A percentile compares a stretch with the other conserved stretches of the same genome.
Evolutionary conservation across 768 basidiomycete genomes (phyloP).

Genomic region (Obba rivulosa): DNA sequence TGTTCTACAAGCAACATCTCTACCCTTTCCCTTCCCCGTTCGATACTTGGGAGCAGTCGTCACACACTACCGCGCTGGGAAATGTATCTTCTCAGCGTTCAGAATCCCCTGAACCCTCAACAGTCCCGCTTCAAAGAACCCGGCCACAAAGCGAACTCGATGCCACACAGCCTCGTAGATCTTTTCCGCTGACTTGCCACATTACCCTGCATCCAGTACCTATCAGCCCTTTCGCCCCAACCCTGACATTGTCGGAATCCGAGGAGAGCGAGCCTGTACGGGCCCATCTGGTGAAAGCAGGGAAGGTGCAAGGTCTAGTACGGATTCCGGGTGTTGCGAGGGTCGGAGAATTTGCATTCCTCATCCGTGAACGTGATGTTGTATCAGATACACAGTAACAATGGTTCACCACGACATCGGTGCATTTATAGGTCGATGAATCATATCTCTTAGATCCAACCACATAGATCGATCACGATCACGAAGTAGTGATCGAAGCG

Average conservation of each 20-base stretch:
- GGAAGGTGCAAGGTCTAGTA: conserved; percentile 10
- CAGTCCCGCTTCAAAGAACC: background rate
- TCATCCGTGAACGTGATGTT: conserved; percentile 10
- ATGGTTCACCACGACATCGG: no score
- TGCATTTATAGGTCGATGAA: no score
- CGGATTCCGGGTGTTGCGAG: conserved; percentile 10
- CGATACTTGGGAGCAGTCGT: conserved; percentile 6
- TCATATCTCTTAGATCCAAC: no score
- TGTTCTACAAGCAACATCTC: conserved; percentile 49
- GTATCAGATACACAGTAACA: background rate
- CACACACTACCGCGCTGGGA: background rate
- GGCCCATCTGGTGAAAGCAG: conserved; percentile 4
- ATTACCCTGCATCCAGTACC: conserved; percentile 31
- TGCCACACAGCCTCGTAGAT: conserved; percentile 1
- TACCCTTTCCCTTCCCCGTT: conserved; percentile 36
- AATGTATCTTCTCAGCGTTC: background rate
- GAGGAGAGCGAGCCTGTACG: conserved; percentile 5
- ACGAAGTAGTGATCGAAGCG: no score
- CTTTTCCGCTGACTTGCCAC: conserved; percentile 32
- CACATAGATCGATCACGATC: no score
- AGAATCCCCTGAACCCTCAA: conserved; percentile 5
- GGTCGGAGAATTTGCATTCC: conserved; percentile 9
- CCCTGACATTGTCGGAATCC: conserved; percentile 8
- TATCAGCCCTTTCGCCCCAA: conserved; percentile 11
- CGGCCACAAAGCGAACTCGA: no score